phyloP scores from a whole-genome alignment of 2,329 filamentous ascomycete species.

The Cylindrodendrum hubeiense region DNA sequence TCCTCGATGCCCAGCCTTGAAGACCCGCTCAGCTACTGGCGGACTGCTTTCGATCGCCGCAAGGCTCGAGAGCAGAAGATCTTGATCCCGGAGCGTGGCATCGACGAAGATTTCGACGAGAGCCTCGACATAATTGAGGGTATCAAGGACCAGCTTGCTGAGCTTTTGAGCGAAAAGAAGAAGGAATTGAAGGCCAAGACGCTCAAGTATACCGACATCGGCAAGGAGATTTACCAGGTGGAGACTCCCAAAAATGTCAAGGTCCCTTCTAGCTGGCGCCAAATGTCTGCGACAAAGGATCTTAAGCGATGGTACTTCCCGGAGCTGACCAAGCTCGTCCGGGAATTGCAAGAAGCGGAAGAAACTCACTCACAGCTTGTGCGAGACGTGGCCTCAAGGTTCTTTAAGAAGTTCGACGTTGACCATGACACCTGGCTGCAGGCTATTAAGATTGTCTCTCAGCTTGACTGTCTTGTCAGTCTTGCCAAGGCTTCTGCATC shows the following conservation, averaged over 20 bases:
- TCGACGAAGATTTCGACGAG: slow-evolving; percentile 92
- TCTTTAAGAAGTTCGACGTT: slow-evolving; percentile 89
- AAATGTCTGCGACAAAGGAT: slow-evolving; percentile 93
- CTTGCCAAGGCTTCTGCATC: slow-evolving; percentile 88
- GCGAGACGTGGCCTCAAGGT: slow-evolving; percentile 84
- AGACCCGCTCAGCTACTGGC: slow-evolving; percentile 84
- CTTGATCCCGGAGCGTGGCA: slow-evolving; percentile 85
- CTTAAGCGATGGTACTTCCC: slow-evolving; percentile 96
- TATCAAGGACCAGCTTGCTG: slow-evolving; percentile 79
- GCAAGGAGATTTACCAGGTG: slow-evolving; percentile 97
- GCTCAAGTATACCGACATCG: slow-evolving; percentile 84
- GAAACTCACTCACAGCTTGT: slow-evolving; percentile 93
- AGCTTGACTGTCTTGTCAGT: slow-evolving; percentile 95
- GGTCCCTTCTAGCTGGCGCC: slow-evolving; percentile 89
- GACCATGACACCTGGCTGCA: slow-evolving; percentile 88
- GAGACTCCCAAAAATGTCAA: slow-evolving; percentile 89
- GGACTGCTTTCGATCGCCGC: slow-evolving; percentile 87
- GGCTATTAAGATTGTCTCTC: slow-evolving; percentile 89
- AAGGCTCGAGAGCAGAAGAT: slow-evolving; percentile 84
- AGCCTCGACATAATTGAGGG: slow-evolving; percentile 82
- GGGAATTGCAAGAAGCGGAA: slow-evolving; percentile 91
- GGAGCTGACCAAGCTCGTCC: slow-evolving; percentile 84
- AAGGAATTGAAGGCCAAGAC: slow-evolving; percentile 79
- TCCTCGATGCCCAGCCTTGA: slow-evolving; percentile 86
- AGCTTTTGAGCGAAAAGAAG: slow-evolving; percentile 78